Conservation (phyloP, 2,329 filamentous ascomycete genomes). For the Penicillium sp. region DNA sequence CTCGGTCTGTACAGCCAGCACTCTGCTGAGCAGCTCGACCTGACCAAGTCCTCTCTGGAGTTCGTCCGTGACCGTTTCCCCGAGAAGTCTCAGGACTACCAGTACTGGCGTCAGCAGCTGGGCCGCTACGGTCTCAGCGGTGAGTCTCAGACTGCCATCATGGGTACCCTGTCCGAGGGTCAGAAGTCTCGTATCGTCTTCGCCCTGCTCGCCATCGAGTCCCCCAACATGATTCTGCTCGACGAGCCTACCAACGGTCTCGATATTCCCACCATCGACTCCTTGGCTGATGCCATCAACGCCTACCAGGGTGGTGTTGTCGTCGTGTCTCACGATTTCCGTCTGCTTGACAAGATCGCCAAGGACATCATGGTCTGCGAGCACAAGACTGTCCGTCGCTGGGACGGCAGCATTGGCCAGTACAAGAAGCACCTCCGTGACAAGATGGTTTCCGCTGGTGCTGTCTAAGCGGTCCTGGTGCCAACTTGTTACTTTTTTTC, state of each 20-base stretch:
- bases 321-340: conserved; percentile 98
- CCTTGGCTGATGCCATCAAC: conserved; percentile 95
- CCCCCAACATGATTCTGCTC: conserved; percentile 94
- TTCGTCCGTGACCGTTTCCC: conserved; percentile 96
- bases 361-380: conserved; percentile 99
- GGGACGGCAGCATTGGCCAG: conserved; percentile 84
- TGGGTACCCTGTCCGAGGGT: conserved; percentile 96
- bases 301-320: conserved; percentile 94
- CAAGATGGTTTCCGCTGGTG: conserved; percentile 92
- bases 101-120: conserved; percentile 98
- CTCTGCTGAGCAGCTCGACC: conserved; percentile 95
- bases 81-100: conserved; percentile 89
- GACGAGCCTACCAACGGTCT: conserved; percentile 99
- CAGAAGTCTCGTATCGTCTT: conserved; percentile 99
- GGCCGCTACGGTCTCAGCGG: conserved; percentile 91
- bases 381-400: conserved; percentile 87
- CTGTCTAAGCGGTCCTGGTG: conserved; percentile 61
- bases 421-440: conserved; percentile 99
- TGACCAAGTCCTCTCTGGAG: conserved; percentile 96
- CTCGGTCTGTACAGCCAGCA: conserved; percentile 98
- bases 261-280: conserved; percentile 98
- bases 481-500: conserved; percentile 15
- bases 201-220: conserved; percentile 89
- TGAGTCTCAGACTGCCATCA: conserved; percentile 91
- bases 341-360: conserved; percentile 97